phyloP scores from a whole-genome alignment of 2,329 filamentous ascomycete species.

The Fusarium poae region DNA sequence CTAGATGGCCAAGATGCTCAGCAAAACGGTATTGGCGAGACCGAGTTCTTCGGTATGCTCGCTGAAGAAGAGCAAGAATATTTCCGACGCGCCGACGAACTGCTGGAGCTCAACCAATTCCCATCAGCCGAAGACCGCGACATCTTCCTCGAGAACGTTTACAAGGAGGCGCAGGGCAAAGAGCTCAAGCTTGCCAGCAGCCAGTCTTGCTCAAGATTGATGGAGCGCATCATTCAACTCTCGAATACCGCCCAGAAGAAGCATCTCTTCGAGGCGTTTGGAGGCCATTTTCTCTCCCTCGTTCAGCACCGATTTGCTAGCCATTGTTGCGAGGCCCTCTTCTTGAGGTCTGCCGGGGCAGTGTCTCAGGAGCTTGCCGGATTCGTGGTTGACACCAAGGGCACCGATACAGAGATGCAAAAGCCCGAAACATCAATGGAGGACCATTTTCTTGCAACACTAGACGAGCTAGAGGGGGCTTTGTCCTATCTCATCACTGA shows the following conservation, averaged over 20 bases:
- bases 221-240: constrained; percentile 90
- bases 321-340: constrained; percentile 95
- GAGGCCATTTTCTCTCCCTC: constrained; percentile 86
- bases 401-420: constrained; percentile 59
- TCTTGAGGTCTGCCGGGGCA: constrained; percentile 82
- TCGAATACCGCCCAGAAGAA: constrained; percentile 86
- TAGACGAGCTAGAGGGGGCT: constrained; percentile 89
- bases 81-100: constrained; percentile 88
- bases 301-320: constrained; percentile 97
- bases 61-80: constrained; percentile 95
- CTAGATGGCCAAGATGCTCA: constrained; percentile 44
- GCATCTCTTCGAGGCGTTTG: constrained; percentile 86
- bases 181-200: constrained; percentile 96
- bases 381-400: constrained; percentile 59
- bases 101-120: constrained; percentile 92
- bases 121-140: constrained; percentile 77
- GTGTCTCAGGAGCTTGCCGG: constrained; percentile 79
- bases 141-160: constrained; percentile 84
- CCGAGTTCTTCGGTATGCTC: constrained; percentile 92
- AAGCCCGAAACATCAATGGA: constrained; percentile 78
- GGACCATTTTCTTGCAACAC: constrained; percentile 82
- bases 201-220: constrained; percentile 91
- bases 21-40: constrained; percentile 61
- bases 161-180: constrained; percentile 87
- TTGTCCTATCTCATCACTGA: constrained; percentile 88